Conservation (phyloP, 108 stramenopile species). For the Nitzschia sp. region DNA sequence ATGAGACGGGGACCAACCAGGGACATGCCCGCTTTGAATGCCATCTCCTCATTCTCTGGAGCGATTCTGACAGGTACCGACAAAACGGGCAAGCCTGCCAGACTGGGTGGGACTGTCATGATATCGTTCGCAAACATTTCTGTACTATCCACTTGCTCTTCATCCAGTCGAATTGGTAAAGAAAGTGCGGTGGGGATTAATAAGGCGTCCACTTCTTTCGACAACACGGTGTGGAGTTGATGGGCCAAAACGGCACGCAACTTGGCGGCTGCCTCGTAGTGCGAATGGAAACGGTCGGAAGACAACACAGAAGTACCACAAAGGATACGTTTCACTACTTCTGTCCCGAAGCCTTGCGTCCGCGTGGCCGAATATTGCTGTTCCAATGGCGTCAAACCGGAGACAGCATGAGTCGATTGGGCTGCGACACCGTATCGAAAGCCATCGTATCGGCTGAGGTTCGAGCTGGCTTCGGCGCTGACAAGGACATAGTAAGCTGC, state of each 20-base stretch:
- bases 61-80: conserved; percentile 59
- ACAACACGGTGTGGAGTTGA: conserved; percentile 55
- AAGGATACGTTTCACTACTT: conserved; percentile 80
- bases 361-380: conserved; percentile 69
- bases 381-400: conserved; percentile 51
- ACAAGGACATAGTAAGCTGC: conserved; percentile 96
- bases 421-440: conserved; percentile 81
- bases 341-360: conserved; percentile 73
- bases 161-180: conserved; percentile 48
- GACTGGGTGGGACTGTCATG: conserved; percentile 88
- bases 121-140: conserved; percentile 88
- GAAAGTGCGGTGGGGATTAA: conserved; percentile 81
- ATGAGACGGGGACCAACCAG: conserved; percentile 51
- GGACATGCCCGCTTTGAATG: conserved; percentile 37
- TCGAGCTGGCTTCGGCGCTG: conserved; percentile 95
- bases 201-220: conserved; percentile 65
- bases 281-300: conserved; percentile 81
- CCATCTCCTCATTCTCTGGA: background rate
- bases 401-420: background rate
- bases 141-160: conserved; percentile 50
- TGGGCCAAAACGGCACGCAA: conserved; percentile 63
- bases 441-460: conserved; percentile 96
- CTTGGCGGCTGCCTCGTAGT: conserved; percentile 86
- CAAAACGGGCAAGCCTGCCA: conserved; percentile 82
- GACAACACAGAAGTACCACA: conserved; percentile 86